phyloP scores from a whole-genome alignment of 1,284 basidiomycete genomes.

The Sanghuangporus sanghuang region DNA sequence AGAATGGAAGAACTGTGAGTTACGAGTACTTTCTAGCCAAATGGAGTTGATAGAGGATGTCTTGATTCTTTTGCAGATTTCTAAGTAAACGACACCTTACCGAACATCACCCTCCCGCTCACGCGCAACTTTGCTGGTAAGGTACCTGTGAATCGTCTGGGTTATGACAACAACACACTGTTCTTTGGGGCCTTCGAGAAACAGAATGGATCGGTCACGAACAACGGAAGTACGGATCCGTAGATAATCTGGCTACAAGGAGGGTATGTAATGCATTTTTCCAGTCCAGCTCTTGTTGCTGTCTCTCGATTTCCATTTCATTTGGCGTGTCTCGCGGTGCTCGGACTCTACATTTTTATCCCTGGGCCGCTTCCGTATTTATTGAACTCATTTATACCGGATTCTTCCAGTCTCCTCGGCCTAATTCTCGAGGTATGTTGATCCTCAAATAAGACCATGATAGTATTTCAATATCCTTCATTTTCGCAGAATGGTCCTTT shows the following conservation, averaged over 20 bases:
- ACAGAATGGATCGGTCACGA: constrained; percentile 51
- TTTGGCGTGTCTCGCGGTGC: background rate
- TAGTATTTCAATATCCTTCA: background rate
- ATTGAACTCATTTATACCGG: constrained; percentile 40
- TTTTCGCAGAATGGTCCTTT: constrained; percentile 55
- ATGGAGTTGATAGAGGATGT: background rate
- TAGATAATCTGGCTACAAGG: constrained; percentile 77
- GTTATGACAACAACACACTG: constrained; percentile 64
- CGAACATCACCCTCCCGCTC: constrained; percentile 57
- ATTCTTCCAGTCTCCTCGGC: constrained; percentile 62
- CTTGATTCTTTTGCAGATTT: constrained; percentile 28
- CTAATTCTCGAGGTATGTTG: constrained; percentile 43
- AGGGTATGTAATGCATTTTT: constrained; percentile 34
- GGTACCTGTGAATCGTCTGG: constrained; percentile 54
- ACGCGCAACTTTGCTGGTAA: constrained; percentile 62
- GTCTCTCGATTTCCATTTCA: background rate
- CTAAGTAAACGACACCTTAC: constrained; percentile 47
- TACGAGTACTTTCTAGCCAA: background rate
- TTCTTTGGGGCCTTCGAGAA: constrained; percentile 72
- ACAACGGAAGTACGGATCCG: constrained; percentile 36
- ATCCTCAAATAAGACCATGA: background rate
- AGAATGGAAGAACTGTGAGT: constrained; percentile 13
- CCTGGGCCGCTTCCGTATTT: background rate
- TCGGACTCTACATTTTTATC: background rate
- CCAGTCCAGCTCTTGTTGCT: background rate